Percentiles rank a stretch among this genome's conserved stretches.
Evolutionary conservation across 495 filamentous ascomycete genomes (phyloP).

Genomic region (Aspergillus sclerotiicarbonarius): DNA sequence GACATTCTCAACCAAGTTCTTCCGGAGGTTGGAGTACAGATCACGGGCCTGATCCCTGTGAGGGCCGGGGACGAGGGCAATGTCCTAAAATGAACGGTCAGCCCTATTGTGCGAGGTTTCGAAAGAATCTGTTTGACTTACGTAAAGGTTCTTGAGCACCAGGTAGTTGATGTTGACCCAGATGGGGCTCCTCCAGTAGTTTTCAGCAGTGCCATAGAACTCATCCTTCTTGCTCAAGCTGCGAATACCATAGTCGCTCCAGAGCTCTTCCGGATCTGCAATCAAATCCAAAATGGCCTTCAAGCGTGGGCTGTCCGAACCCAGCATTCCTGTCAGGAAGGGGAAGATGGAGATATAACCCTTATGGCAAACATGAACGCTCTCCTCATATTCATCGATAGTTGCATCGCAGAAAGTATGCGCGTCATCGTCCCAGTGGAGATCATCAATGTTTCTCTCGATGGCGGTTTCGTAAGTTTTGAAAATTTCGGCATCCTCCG

Average conservation of each 20-base stretch:
- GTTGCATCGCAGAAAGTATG: constrained; percentile 92
- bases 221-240: constrained; percentile 82
- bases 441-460: constrained; percentile 81
- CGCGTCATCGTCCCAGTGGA: constrained; percentile 82
- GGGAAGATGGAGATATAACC: constrained; percentile 95
- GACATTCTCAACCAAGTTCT: constrained; percentile 86
- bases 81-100: constrained; percentile 33
- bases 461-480: constrained; percentile 75
- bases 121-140: constrained; percentile 45
- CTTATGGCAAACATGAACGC: constrained; percentile 87
- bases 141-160: constrained; percentile 75
- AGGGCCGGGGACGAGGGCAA: constrained; percentile 55
- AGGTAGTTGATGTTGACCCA: constrained; percentile 99
- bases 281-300: constrained; percentile 74
- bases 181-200: constrained; percentile 94
- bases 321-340: constrained; percentile 78
- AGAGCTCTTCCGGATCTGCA: constrained; percentile 77
- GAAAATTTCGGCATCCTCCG: constrained; percentile 72
- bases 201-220: constrained; percentile 85
- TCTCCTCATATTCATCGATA: constrained; percentile 93
- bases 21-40: constrained; percentile 73
- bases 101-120: constrained; percentile 11
- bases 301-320: constrained; percentile 67
- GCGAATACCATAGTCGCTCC: constrained; percentile 79
- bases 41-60: constrained; percentile 66